Conservation (phyloP, 352 stramenopile species). For the Globisporangium acanthophoron region DNA sequence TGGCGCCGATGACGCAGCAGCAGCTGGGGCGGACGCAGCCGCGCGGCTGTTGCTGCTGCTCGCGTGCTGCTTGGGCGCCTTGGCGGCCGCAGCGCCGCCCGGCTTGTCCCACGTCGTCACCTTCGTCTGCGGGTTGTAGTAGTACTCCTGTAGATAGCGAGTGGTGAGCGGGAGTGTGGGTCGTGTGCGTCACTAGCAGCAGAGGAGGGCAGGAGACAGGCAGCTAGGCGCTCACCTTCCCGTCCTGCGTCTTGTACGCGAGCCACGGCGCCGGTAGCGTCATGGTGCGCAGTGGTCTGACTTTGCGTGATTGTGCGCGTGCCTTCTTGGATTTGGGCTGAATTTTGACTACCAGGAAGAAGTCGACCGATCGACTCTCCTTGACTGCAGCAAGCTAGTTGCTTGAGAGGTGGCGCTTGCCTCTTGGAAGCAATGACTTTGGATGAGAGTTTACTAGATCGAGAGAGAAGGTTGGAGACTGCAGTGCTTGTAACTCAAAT, state of each 20-base stretch:
- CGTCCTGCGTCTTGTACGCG: slow-evolving; percentile 84
- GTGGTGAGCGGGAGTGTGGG: not conserved
- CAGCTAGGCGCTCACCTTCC: slow-evolving; percentile 44
- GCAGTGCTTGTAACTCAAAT: no score
- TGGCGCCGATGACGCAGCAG: slow-evolving; percentile 5
- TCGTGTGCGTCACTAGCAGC: not conserved
- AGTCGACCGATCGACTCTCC: no score
- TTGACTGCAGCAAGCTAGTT: no score
- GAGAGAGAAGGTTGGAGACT: no score
- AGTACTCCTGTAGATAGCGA: slow-evolving; percentile 63
- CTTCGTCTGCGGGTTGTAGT: slow-evolving; percentile 87
- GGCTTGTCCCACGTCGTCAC: slow-evolving; percentile 84
- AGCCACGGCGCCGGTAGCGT: slow-evolving; percentile 75
- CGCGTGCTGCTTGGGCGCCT: slow-evolving; percentile 30
- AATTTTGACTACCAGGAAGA: no score
- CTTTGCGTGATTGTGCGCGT: not conserved
- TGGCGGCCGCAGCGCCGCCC: slow-evolving; percentile 23
- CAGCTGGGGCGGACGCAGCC: not conserved
- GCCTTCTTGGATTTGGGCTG: not conserved
- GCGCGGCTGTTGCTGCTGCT: slow-evolving; percentile 14
- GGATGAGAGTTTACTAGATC: no score
- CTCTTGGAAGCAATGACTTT: no score
- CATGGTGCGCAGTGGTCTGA: slow-evolving; percentile 24
- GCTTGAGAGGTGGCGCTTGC: no score
- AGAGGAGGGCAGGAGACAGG: not conserved